Conservation (phyloP, 2,329 filamentous ascomycete species). For the Penicillium sp. region DNA sequence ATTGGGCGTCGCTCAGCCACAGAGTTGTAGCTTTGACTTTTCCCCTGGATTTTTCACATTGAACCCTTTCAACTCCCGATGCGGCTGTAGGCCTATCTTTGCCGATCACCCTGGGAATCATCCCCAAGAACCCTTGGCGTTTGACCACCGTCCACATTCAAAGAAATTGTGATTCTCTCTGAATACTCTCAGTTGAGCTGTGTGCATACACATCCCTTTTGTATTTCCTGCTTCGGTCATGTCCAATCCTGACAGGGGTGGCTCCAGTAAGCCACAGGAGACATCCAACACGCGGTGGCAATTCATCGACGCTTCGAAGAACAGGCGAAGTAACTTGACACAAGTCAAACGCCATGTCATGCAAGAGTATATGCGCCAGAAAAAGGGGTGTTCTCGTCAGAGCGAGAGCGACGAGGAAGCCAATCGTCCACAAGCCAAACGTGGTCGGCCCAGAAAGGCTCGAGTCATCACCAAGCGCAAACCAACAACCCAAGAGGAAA, state of each 20-base stretch:
- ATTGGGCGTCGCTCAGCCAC: too few species aligned
- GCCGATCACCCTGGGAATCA: too few species aligned
- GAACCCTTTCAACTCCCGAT: too few species aligned
- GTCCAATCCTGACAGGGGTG: constrained; percentile 12
- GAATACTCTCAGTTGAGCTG: too few species aligned
- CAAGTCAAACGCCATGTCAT: constrained; percentile 46
- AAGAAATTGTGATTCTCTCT: too few species aligned
- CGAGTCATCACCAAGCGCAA: constrained; percentile 7
- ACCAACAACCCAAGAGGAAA: constrained; percentile 1
- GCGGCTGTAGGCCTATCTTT: too few species aligned
- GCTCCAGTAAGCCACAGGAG: too few species aligned
- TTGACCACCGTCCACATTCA: too few species aligned
- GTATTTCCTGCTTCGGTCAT: constrained; percentile 11
- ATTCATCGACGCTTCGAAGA: constrained; percentile 42
- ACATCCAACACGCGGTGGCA: constrained; percentile 32
- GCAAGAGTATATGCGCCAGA: constrained; percentile 44
- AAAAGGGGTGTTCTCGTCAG: constrained; percentile 21
- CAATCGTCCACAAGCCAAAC: constrained; percentile 7
- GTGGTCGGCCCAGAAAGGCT: constrained; percentile 15
- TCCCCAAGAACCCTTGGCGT: too few species aligned
- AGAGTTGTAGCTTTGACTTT: too few species aligned
- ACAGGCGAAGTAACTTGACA: constrained; percentile 37
- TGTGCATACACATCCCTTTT: too few species aligned
- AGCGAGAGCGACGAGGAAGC: constrained; percentile 20
- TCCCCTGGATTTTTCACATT: too few species aligned